These are phyloP conservation scores for Juncus inflexus DNA, from an alignment of 176 grass and related monocot genomes.

Conservation along the genomic window DNA sequence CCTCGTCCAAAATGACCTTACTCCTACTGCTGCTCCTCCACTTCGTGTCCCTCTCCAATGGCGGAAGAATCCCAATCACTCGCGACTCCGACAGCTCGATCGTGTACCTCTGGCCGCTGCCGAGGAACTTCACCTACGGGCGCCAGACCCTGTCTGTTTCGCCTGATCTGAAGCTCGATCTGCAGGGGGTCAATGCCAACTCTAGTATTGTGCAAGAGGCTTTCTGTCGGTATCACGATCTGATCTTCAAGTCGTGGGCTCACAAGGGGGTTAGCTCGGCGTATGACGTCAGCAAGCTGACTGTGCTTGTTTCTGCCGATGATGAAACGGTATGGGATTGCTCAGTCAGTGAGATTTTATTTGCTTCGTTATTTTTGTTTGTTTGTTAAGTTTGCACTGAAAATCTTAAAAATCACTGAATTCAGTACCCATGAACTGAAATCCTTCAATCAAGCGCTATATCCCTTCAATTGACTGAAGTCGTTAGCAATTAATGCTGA, in stretches of 20 bases:
- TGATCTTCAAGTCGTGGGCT: conserved; percentile 65
- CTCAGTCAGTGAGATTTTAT: not conserved
- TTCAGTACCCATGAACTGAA: not conserved
- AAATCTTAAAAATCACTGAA: not conserved
- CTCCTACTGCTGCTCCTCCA: conserved; percentile 23
- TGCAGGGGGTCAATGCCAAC: conserved; percentile 31
- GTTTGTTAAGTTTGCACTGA: not conserved
- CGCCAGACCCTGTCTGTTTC: conserved; percentile 47
- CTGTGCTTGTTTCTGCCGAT: conserved; percentile 60
- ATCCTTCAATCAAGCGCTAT: too few relatives aligned
- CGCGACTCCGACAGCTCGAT: conserved; percentile 17
- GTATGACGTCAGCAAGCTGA: conserved; percentile 55
- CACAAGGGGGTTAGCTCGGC: conserved; percentile 16
- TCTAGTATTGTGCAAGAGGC: conserved; percentile 47
- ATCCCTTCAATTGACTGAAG: too few relatives aligned
- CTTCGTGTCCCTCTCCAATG: conserved; percentile 17
- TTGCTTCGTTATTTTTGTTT: not conserved
- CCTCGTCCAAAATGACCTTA: conserved; percentile 42
- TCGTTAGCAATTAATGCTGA: too few relatives aligned
- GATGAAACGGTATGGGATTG: conserved; percentile 56
- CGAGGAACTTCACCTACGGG: conserved; percentile 46
- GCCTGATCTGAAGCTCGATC: conserved; percentile 53
- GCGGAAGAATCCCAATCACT: conserved; percentile 21
- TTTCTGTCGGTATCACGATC: conserved; percentile 56
- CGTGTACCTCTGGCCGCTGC: conserved; percentile 84